A percentile compares a stretch with the other conserved stretches of the same genome.
Conservation (phyloP, 2,329 filamentous ascomycete species). For the Colletotrichum orbiculare region DNA sequence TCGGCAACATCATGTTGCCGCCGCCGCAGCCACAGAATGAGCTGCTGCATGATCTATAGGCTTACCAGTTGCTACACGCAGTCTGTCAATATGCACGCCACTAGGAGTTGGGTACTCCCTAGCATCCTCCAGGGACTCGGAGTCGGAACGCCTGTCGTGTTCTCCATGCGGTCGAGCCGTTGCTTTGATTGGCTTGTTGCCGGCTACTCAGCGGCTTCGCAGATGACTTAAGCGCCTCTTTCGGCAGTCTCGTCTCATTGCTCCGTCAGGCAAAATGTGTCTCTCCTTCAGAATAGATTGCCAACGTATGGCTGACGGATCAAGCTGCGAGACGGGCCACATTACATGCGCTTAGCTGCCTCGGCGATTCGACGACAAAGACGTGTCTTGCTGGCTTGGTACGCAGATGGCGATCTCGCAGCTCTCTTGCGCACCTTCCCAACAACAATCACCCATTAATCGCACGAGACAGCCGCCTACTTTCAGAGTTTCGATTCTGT, state of each 20-base stretch:
- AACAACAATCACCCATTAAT: no score
- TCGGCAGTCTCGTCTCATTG: slow-evolving; percentile 19
- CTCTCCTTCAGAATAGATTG: slow-evolving; percentile 21
- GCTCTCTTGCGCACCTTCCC: no score
- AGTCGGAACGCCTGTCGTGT: slow-evolving; percentile 15
- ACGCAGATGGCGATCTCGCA: slow-evolving; percentile 4
- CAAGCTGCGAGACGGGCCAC: slow-evolving; percentile 5
- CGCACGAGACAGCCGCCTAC: no score
- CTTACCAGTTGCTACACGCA: background rate
- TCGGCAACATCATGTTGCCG: slow-evolving; percentile 7
- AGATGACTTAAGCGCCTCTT: slow-evolving; percentile 21
- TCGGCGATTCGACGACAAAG: background rate
- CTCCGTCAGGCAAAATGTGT: slow-evolving; percentile 22
- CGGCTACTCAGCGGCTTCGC: slow-evolving; percentile 2
- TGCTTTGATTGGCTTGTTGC: slow-evolving; percentile 13
- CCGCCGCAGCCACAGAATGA: slow-evolving; percentile 10
- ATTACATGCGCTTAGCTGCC: slow-evolving; percentile 10
- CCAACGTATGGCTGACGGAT: slow-evolving; percentile 16
- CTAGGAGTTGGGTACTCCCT: slow-evolving; percentile 4
- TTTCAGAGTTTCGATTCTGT: no score
- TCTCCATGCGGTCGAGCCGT: slow-evolving; percentile 17
- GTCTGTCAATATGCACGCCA: background rate
- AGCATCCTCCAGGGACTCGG: slow-evolving; percentile 15
- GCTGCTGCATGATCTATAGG: slow-evolving; percentile 7
- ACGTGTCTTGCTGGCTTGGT: background rate